Conservation (phyloP, 148 eudicot species). For the Talinum fruticosum region DNA sequence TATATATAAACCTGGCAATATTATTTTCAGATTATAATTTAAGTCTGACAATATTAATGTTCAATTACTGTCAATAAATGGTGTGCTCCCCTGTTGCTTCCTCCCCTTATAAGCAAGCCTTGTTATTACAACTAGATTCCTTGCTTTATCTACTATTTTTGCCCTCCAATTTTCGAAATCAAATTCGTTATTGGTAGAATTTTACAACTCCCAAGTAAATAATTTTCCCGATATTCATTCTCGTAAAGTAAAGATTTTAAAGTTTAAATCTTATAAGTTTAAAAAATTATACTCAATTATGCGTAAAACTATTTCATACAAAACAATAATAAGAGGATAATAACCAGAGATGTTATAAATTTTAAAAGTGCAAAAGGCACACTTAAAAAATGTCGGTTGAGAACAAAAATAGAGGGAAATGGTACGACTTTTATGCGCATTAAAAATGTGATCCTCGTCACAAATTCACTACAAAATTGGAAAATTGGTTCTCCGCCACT, state of each 20-base stretch:
- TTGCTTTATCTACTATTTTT: no score
- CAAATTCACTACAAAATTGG: neutral
- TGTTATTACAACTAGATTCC: neutral
- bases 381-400: neutral
- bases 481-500: neutral
- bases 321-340: no score
- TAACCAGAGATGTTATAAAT: no score
- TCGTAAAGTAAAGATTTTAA: no score
- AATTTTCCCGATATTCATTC: no score
- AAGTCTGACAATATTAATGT: slow-evolving; percentile 5
- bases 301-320: no score
- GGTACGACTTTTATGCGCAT: neutral
- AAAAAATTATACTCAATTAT: no score
- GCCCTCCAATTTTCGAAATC: no score
- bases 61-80: slow-evolving; percentile 12
- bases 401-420: neutral
- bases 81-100: neutral
- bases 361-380: neutral
- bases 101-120: neutral
- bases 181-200: no score
- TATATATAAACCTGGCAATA: neutral
- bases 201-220: no score
- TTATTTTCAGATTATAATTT: neutral
- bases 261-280: no score
- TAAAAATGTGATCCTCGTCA: neutral